A percentile compares a stretch with the other conserved stretches of the same genome.
These are phyloP conservation scores for Tremellales sp. DNA, from an alignment of 1,284 basidiomycete genomes.

Conservation along the genomic window DNA sequence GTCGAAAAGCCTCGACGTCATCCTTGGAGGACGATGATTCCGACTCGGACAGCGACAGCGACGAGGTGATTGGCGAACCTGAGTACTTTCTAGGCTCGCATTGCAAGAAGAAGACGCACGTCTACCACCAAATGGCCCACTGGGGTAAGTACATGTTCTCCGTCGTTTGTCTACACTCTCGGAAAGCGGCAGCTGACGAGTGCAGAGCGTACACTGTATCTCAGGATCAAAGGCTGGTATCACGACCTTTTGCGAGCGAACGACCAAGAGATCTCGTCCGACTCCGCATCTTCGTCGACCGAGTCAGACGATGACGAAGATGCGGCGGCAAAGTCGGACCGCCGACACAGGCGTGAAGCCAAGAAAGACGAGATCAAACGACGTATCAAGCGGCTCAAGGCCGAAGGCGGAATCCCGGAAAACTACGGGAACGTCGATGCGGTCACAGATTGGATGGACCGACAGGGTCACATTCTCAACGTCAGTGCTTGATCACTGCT, in stretches of 20 bases:
- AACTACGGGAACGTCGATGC: conserved; percentile 59
- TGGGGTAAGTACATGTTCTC: too few relatives aligned
- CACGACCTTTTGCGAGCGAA: conserved; percentile 28
- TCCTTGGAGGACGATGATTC: not conserved
- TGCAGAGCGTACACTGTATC: conserved; percentile 31
- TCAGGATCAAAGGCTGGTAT: conserved; percentile 21
- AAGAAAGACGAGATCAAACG: conserved; percentile 6
- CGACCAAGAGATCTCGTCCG: conserved; percentile 11
- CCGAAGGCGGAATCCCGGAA: conserved; percentile 13
- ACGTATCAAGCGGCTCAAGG: conserved; percentile 16
- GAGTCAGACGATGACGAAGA: conserved; percentile 18
- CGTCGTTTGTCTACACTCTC: conserved; percentile 4
- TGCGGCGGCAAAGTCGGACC: conserved; percentile 15
- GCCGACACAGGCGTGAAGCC: conserved; percentile 13
- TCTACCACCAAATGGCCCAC: conserved; percentile 71
- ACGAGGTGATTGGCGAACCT: conserved; percentile 51
- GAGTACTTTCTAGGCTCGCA: conserved; percentile 54
- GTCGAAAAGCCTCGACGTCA: not conserved
- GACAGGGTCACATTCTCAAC: conserved; percentile 58
- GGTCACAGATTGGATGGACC: conserved; percentile 75
- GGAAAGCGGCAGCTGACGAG: conserved; percentile 49
- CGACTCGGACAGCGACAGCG: not conserved
- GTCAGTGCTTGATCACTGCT: conserved; percentile 39
- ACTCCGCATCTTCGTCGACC: conserved; percentile 16
- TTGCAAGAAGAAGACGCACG: conserved; percentile 59